Base-by-base conservation (phyloP, 1,284 basidiomycete species). In the Fomitiporia mediterranea region DNA sequence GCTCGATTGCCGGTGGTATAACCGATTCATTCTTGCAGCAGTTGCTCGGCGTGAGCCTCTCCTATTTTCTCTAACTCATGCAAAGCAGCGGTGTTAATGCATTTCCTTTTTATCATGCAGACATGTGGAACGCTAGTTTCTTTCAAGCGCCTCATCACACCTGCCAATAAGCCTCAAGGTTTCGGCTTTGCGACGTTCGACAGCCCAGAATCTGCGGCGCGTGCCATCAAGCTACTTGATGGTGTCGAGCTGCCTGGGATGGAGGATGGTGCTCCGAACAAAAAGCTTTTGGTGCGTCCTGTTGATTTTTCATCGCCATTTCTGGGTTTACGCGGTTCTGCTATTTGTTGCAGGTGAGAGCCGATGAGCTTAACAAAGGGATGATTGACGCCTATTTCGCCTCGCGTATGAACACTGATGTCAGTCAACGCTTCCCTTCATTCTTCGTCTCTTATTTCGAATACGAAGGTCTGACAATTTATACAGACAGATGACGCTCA, bases 151-250 rank as follows among this genome's bases (percentile, higher is more conserved):
- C 83, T 95, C 11, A 89, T 90, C 43, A 93, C 90, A 0, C 89
- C 91, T 5, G 86, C 86, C 9, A 92, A 92, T 61, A 94, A 94
- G 69, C 92, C 92, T 2, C 93, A 95, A 72, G 92, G 92, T 2
- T 98, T 98, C 66, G 95, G 93, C 2, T 98, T 98, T 69, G 94
- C 93, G 37, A 89, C 93, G 67, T 97, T 83, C 66, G 89, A 94
- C 67, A 91, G 92, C 57, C 90, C 94, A 17, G 91, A 94, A 66
- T 84, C 88, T 60, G 93, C 94, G 3, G 71, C 94, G 60, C 80
- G 93, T 59, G 91, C 91, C 47, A 75, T 96, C 62, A 72, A 80
- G 19, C 77, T 95, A 55, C 74, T 98, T 61, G 92, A 96, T 68
- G 83, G 83, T 17, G 78, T 92, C 48, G 91, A 97, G 67, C 71